These are phyloP conservation scores for Cadophora luteo-olivacea DNA, from an alignment of 2,329 filamentous ascomycete species.

Conservation along the genomic window DNA sequence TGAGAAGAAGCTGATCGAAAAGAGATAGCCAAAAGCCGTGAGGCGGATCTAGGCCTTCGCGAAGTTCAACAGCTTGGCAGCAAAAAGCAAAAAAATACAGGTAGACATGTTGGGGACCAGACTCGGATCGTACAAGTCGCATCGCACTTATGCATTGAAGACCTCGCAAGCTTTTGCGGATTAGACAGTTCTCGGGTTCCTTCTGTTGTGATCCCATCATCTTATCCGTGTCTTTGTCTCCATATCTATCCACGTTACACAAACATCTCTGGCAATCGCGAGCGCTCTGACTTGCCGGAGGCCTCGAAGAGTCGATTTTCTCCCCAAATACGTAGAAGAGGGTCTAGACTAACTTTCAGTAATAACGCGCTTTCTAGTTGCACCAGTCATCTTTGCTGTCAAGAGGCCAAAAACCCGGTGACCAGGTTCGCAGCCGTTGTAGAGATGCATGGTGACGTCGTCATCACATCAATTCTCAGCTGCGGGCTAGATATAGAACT, in stretches of 20 bases:
- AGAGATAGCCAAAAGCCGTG: not conserved
- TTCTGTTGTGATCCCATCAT: not conserved
- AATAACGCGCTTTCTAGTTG: not conserved
- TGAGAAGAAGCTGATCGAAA: not conserved
- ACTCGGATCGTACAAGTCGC: not conserved
- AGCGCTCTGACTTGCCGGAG: not conserved
- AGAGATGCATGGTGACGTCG: conserved; percentile 4
- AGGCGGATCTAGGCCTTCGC: not conserved
- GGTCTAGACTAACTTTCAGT: not conserved
- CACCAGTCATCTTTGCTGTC: not conserved
- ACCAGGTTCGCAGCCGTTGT: conserved; percentile 3
- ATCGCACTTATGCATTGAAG: not conserved
- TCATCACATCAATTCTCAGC: not conserved
- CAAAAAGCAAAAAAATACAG: conserved; percentile 11
- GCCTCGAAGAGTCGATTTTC: not conserved
- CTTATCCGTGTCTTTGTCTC: not conserved
- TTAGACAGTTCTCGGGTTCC: not conserved
- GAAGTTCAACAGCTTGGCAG: not conserved
- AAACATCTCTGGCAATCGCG: not conserved
- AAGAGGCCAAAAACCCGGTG: not conserved
- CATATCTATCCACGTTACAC: not conserved
- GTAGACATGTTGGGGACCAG: not conserved
- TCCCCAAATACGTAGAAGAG: not conserved
- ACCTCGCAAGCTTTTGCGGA: conserved; percentile 3
- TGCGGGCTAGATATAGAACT: conserved; percentile 3